Evolutionary conservation across 1,139 yeast species (phyloP).

Genomic region (Candida sp.): DNA sequence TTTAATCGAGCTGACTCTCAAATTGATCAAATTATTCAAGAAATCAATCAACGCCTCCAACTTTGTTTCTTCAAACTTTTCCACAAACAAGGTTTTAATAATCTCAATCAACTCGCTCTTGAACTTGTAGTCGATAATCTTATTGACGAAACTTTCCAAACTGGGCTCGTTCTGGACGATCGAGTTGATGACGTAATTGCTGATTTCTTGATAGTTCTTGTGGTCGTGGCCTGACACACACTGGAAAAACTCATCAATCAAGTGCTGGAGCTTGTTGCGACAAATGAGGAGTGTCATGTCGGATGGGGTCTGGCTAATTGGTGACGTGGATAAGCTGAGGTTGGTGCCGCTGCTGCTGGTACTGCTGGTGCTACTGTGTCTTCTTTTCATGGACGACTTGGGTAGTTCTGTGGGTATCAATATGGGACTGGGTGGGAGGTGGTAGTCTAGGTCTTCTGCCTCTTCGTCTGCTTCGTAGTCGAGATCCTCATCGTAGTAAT

Average conservation of each 20-base stretch:
- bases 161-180: constrained; percentile 19
- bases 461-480: constrained; percentile 3
- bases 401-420: constrained; percentile 12
- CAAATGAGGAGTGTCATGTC: constrained; percentile 9
- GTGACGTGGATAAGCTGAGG: neutral
- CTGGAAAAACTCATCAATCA: constrained; percentile 16
- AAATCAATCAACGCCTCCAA: constrained; percentile 19
- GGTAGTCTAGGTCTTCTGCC: constrained; percentile 7
- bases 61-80: constrained; percentile 22
- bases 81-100: constrained; percentile 20
- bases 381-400: constrained; percentile 13
- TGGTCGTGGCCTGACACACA: constrained; percentile 10
- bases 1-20: neutral
- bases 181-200: constrained; percentile 14
- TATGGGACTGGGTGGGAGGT: constrained; percentile 16
- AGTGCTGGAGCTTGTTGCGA: constrained; percentile 11
- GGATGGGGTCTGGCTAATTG: neutral
- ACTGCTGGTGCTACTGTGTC: constrained; percentile 1
- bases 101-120: constrained; percentile 14
- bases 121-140: constrained; percentile 15
- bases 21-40: constrained; percentile 10
- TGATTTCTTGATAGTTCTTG: constrained; percentile 10
- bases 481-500: constrained; percentile 1
- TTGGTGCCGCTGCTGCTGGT: neutral
- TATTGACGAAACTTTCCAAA: constrained; percentile 13